Base-by-base conservation (phyloP, 176 grass and related monocot genomes). In the Bothriochloa decipiens region DNA sequence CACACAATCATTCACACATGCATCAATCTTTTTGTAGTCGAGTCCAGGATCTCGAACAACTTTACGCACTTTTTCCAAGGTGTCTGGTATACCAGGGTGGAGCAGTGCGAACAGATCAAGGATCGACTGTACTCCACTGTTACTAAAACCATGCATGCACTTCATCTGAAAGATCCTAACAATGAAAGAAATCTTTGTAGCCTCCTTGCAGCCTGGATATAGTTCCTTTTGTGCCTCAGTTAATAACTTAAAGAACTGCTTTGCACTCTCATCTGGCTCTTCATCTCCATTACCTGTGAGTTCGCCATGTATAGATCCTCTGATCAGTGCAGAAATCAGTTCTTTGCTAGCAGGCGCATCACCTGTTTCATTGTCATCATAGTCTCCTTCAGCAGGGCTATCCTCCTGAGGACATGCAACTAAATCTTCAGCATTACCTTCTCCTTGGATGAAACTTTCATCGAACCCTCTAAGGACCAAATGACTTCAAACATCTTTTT, bases 31-130 rank as follows among this genome's bases (percentile, higher is more conserved):
- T 17, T 28, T 0, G n/a, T 55, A 55, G 15, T 55, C 3, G 1
- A 55, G 18, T 6, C 52, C 52, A 55, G 33, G 41, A 74, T 74
- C 45, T 39, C 17, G n/a, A 73, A 73, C 70, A 73, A 47, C 70
- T 42, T 73, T 73, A 3, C 2, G 20, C 23, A 75, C 72, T 35
- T 75, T 55, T 0, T 75, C 72, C 72, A 75, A 53, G 29, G 29
- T 32, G 29, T 32, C 29, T 32, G 29, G 29, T 32, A 32, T 32
- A 32, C 29, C 29, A 32, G 29, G 29, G 29, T 32, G 29, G 29
- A 32, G 29, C 29, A 32, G 29, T 32, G 29, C 29, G 29, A 32
- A 32, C 29, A 74, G 3, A 8, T 46, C 14, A 74, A 74, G 72
- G 49, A 74, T 74, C 6, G 50, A 53, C 17, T 53, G 40, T 1